Conservation (phyloP, 768 basidiomycete species). For the Mycena pura region DNA sequence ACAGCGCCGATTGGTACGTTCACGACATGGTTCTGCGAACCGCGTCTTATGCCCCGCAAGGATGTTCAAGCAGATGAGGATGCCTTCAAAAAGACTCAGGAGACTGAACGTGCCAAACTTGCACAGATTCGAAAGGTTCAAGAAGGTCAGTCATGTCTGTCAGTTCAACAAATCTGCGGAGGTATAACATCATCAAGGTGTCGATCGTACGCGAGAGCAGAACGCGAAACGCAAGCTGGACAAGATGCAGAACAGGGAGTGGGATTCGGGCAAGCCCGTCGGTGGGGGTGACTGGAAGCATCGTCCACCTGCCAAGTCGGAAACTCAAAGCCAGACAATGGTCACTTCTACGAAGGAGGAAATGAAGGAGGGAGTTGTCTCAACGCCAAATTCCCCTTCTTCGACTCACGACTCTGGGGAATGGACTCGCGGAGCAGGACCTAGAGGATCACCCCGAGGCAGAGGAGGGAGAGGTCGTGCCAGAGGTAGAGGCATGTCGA, state of each 20-base stretch:
- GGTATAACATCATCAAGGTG: conserved; percentile 32
- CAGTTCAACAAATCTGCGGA: neutral
- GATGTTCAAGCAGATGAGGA: conserved; percentile 85
- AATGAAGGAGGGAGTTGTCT: conserved; percentile 10
- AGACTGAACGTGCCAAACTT: conserved; percentile 63
- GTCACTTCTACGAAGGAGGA: conserved; percentile 10
- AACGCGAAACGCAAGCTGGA: conserved; percentile 84
- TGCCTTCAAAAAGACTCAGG: conserved; percentile 75
- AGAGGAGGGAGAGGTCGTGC: conserved; percentile 44
- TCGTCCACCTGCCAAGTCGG: conserved; percentile 18
- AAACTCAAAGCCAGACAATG: conserved; percentile 14
- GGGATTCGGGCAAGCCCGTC: conserved; percentile 77
- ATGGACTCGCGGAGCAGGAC: conserved; percentile 39
- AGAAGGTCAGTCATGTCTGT: conserved; percentile 42
- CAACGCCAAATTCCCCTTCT: conserved; percentile 14
- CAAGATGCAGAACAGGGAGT: conserved; percentile 79
- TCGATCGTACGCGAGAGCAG: conserved; percentile 77
- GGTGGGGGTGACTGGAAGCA: conserved; percentile 37
- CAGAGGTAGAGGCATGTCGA: conserved; percentile 32
- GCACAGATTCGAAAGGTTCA: conserved; percentile 71
- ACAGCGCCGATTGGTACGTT: conserved; percentile 64
- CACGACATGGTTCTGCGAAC: neutral
- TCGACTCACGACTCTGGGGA: conserved; percentile 28
- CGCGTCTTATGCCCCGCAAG: conserved; percentile 41
- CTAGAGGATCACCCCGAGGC: conserved; percentile 37